A percentile compares a stretch with the other conserved stretches of the same genome.
phyloP scores from a whole-genome alignment of 352 stramenopile genomes.

The Globisporangium uncinulatum region DNA sequence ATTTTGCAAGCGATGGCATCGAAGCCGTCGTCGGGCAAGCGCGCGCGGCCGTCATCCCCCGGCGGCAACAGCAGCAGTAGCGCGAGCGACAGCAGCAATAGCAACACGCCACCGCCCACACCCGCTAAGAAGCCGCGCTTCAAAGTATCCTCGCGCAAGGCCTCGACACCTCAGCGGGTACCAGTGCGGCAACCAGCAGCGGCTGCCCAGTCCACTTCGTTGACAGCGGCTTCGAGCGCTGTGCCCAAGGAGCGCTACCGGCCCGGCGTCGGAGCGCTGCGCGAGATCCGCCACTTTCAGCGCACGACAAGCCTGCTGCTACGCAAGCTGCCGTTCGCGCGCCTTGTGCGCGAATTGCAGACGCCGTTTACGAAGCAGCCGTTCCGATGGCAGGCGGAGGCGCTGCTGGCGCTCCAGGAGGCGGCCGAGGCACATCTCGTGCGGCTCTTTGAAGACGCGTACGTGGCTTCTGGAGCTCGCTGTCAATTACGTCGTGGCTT shows the following conservation, averaged over 20 bases:
- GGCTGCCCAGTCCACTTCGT: background rate
- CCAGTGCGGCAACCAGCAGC: background rate
- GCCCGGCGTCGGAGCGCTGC: conserved; percentile 79
- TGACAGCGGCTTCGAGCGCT: background rate
- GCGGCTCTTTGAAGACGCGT: conserved; percentile 93
- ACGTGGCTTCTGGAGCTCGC: conserved; percentile 21
- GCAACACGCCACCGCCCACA: conserved; percentile 4
- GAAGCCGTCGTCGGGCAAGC: conserved; percentile 19
- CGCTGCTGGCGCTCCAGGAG: conserved; percentile 91
- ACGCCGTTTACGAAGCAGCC: conserved; percentile 69
- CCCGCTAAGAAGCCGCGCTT: conserved; percentile 15
- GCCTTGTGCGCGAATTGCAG: conserved; percentile 93
- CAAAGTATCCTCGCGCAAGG: conserved; percentile 12
- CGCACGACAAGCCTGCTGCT: conserved; percentile 94
- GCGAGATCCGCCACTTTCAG: conserved; percentile 97
- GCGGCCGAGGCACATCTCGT: conserved; percentile 94
- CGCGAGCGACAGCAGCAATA: background rate
- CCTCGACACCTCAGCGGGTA: conserved; percentile 8
- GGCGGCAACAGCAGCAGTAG: conserved; percentile 2
- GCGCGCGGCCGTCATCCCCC: conserved; percentile 8
- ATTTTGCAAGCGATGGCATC: background rate
- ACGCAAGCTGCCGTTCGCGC: conserved; percentile 95
- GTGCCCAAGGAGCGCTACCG: conserved; percentile 44
- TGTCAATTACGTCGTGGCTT: background rate
- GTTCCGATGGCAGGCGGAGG: conserved; percentile 90